Percentiles rank a stretch among this genome's conserved stretches.
Conservation (phyloP, 257 asterid species). For the Solanum etuberosum region DNA sequence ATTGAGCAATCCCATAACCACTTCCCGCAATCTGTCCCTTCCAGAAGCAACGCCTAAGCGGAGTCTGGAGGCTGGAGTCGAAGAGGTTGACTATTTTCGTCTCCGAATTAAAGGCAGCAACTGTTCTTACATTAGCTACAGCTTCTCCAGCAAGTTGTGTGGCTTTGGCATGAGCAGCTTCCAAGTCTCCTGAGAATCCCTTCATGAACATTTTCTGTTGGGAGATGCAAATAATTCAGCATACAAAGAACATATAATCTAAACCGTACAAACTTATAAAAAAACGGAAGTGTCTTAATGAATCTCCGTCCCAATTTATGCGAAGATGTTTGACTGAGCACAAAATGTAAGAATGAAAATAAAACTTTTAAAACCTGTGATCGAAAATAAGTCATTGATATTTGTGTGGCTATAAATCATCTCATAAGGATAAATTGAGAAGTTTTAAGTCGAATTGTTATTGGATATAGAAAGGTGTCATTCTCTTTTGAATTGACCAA, state of each 20-base stretch:
- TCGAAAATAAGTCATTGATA: not conserved
- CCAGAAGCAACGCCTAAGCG: conserved; percentile 81
- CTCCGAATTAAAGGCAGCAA: conserved; percentile 84
- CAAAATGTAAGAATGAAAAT: too few relatives aligned
- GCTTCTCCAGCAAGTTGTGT: conserved; percentile 98
- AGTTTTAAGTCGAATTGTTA: not conserved
- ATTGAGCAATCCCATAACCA: conserved; percentile 81
- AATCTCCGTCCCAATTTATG: not conserved
- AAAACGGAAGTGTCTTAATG: not conserved
- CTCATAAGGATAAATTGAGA: not conserved
- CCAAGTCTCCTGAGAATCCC: conserved; percentile 94
- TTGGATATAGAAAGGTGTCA: not conserved
- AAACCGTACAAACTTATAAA: too few relatives aligned
- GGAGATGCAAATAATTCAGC: not conserved
- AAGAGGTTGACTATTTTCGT: conserved; percentile 55
- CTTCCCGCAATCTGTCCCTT: conserved; percentile 88
- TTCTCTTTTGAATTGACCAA: not conserved
- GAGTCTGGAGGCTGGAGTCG: conserved; percentile 43
- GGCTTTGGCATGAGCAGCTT: conserved; percentile 79
- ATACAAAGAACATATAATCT: not conserved
- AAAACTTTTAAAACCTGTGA: not conserved
- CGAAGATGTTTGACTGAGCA: not conserved
- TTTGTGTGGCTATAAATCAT: not conserved
- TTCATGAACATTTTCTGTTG: conserved; percentile 87
- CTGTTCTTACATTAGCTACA: conserved; percentile 77